These are phyloP conservation scores for Sporothrix pseudoabietina DNA, from an alignment of 2,329 filamentous ascomycete species.

Conservation along the genomic window DNA sequence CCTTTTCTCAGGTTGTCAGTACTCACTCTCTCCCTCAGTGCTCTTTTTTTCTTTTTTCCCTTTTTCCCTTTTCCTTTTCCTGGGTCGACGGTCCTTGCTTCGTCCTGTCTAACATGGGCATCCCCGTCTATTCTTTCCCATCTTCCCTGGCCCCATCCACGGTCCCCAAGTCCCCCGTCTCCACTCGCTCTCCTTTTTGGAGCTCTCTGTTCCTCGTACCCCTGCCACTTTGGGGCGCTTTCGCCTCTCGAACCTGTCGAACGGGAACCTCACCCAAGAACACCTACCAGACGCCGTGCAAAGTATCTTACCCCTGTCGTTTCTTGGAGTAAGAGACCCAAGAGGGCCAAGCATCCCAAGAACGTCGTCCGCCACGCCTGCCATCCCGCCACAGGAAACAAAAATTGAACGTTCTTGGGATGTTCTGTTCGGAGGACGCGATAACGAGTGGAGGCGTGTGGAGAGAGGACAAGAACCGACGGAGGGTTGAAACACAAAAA, in stretches of 20 bases:
- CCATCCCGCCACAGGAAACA: background rate
- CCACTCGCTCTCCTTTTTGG: background rate
- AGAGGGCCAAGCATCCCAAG: background rate
- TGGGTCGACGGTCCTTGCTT: background rate
- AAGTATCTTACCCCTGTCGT: background rate
- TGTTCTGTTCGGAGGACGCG: background rate
- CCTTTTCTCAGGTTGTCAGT: background rate
- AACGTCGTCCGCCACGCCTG: background rate
- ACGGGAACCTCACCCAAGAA: background rate
- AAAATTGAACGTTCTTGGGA: background rate
- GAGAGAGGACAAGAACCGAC: background rate
- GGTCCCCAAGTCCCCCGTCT: background rate
- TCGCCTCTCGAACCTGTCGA: background rate
- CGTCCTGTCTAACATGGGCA: background rate
- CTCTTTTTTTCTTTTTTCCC: background rate
- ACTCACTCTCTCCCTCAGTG: no score
- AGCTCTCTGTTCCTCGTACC: background rate
- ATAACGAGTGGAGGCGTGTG: background rate
- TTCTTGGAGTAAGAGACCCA: background rate
- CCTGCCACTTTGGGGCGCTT: background rate
- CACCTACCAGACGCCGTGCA: background rate
- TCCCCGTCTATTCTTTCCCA: background rate
- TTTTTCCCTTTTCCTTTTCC: background rate
- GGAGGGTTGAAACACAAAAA: background rate
- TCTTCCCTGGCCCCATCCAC: background rate